Evolutionary conservation across 768 basidiomycete genomes (phyloP).

Genomic region (Lentinula lateritia): DNA sequence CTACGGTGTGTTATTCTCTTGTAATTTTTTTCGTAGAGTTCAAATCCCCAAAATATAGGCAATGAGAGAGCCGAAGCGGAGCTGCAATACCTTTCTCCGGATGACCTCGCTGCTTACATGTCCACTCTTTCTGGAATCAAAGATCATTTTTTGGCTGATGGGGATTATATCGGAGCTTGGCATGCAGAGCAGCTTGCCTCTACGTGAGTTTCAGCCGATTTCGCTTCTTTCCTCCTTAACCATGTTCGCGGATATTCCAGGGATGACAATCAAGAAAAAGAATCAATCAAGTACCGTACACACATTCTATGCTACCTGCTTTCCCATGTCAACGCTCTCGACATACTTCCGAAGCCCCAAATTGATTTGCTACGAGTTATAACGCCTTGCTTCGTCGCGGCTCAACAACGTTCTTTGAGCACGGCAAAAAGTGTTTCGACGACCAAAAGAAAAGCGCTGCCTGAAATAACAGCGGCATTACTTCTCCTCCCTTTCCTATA

Average conservation of each 20-base stretch:
- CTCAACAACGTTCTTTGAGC: constrained; percentile 34
- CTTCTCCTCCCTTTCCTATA: not conserved
- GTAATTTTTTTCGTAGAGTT: not conserved
- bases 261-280: constrained; percentile 25
- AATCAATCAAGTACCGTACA: constrained; percentile 1
- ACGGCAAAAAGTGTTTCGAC: constrained; percentile 21
- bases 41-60: not conserved
- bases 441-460: not conserved
- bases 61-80: constrained; percentile 5
- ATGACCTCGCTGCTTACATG: constrained; percentile 57
- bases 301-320: constrained; percentile 71
- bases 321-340: constrained; percentile 69
- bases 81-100: constrained; percentile 66
- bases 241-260: not conserved
- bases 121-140: constrained; percentile 40
- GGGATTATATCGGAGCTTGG: constrained; percentile 49
- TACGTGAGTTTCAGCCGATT: constrained; percentile 39
- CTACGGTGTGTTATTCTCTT: constrained; percentile 43
- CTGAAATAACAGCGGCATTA: not conserved
- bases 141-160: constrained; percentile 58
- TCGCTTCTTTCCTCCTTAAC: constrained; percentile 26
- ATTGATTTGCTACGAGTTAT: constrained; percentile 46
- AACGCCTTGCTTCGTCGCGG: constrained; percentile 20
- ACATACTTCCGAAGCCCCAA: constrained; percentile 36
- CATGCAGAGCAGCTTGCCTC: constrained; percentile 52